Base-by-base conservation (phyloP, 257 asterid genomes). In the Petunia axillaris region DNA sequence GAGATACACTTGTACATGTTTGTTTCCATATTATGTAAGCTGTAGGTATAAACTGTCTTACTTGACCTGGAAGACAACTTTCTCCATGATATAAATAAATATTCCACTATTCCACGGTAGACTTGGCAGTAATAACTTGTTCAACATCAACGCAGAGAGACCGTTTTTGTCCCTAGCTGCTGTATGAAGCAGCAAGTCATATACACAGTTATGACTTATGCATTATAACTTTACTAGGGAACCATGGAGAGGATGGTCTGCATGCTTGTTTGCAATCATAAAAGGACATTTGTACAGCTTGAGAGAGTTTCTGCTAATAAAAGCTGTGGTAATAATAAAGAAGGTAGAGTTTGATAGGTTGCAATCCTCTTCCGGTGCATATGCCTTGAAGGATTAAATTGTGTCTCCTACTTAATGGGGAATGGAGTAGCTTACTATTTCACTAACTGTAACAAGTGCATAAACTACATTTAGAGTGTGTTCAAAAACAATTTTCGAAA, bases 221-320 rank as follows among this genome's bases (percentile, higher is more conserved):
- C 71, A 64, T 38, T 64, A 64, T 48, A 64, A 10, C 73, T 64
- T 64, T 13, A 15, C 35, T 64, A 39, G 73, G 73, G 73, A 64
- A 64, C 13, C 73, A 64, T 64, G 73, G 50, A 64, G 73, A 11
- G 39, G 35, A 16, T 64, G 38, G 39, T 39, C 14, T 39, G 36
- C 50, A 39, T 16, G 5, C 76, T 40, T 16, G 76, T 16, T 68
- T 68, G 58, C 57, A 68, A 4, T 16, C 35, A 46, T 16, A 68
- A 40, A 44, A 50, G 54, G 25, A 44, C 9, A 57, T 44, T 68
- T 68, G 38, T 41, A 40, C 76, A 68, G 76, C 16, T 46, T 68
- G 76, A 57, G 58, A 4, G 58, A 68, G 55, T 46, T 16, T 44
- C 58, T 16, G 57, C 9, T 16, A 44, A 68, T 68, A 43, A 68